These are phyloP conservation scores for Teunomyces atbi DNA, from an alignment of 805 yeast species.

Conservation along the genomic window DNA sequence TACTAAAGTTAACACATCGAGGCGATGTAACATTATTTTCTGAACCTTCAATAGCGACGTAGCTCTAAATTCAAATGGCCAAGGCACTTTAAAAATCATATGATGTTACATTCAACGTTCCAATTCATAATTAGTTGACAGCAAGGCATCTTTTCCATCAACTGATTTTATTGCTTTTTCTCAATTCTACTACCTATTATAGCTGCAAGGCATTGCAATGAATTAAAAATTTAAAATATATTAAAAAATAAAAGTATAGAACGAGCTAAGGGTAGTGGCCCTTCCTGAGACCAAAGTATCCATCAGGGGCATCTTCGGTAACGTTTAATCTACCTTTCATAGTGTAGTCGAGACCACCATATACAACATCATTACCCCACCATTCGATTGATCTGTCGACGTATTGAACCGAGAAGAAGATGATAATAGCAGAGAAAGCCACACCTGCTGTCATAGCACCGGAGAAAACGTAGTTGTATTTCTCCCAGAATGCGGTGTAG, in stretches of 20 bases:
- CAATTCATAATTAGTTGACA: no score
- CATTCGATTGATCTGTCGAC: constrained; percentile 27
- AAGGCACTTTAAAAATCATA: no score
- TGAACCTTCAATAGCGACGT: no score
- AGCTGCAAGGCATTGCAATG: no score
- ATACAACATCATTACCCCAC: constrained; percentile 33
- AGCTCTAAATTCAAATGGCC: no score
- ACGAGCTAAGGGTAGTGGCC: constrained; percentile 21
- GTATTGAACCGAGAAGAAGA: constrained; percentile 38
- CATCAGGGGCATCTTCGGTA: constrained; percentile 24
- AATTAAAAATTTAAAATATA: no score
- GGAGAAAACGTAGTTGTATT: constrained; percentile 33
- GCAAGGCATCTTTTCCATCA: no score
- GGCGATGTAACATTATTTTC: no score
- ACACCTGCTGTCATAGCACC: constrained; percentile 34
- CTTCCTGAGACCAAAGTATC: constrained; percentile 37
- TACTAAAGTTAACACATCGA: no score
- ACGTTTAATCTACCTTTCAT: constrained; percentile 11
- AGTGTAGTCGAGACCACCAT: constrained; percentile 36
- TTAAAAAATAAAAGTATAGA: not conserved
- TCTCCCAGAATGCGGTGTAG: constrained; percentile 34
- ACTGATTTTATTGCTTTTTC: no score
- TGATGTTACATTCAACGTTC: no score
- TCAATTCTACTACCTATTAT: no score
- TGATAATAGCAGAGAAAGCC: constrained; percentile 33